A percentile compares a stretch with the other conserved stretches of the same genome.
Conservation (phyloP, 2,329 filamentous ascomycete species). For the Calonectria multiphialidica region DNA sequence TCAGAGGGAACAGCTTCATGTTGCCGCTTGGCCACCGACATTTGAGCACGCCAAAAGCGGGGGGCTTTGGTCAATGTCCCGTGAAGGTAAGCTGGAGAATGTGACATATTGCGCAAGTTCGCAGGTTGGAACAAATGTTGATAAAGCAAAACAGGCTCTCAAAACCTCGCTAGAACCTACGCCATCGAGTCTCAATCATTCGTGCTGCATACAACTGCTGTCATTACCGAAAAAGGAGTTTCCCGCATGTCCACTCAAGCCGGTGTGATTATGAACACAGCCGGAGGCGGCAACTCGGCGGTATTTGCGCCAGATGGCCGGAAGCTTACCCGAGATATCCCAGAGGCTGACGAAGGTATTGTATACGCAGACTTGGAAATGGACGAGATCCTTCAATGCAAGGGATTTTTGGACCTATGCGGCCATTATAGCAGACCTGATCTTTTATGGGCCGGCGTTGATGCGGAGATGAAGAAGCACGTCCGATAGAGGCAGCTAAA, state of each 20-base stretch:
- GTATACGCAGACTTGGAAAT: constrained; percentile 5
- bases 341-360: neutral
- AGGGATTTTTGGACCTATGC: neutral
- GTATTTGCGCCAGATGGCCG: constrained; percentile 19
- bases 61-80: constrained; percentile 1
- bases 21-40: constrained; percentile 56
- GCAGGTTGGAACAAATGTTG: neutral
- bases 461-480: neutral
- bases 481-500: constrained; percentile 32
- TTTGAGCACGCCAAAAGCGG: neutral
- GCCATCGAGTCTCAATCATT: constrained; percentile 11
- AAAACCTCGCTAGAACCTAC: constrained; percentile 1
- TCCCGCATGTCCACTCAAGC: neutral
- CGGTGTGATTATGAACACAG: neutral
- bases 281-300: constrained; percentile 4
- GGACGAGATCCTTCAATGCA: neutral
- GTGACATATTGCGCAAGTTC: neutral
- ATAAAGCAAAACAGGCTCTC: neutral
- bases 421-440: constrained; percentile 19
- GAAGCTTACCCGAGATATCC: neutral
- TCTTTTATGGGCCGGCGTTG: constrained; percentile 12
- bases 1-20: constrained; percentile 58
- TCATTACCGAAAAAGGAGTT: neutral
- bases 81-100: neutral
- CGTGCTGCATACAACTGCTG: constrained; percentile 5